Conservation (phyloP, 2,329 filamentous ascomycete species). For the Aspergillus amoenus region DNA sequence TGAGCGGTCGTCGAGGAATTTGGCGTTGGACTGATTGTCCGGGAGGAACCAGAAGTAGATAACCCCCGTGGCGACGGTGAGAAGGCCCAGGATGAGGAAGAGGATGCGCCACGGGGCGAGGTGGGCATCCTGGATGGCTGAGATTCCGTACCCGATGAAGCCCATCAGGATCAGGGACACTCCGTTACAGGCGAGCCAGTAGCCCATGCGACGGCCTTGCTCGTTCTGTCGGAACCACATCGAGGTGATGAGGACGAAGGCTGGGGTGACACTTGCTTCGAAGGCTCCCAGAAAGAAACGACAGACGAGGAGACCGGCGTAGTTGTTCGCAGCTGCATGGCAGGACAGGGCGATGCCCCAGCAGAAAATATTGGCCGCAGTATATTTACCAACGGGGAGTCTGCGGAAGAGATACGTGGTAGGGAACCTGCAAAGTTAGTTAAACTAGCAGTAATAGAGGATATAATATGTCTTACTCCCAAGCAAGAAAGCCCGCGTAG, state of each 20-base stretch:
- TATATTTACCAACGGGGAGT: slow-evolving; percentile 50
- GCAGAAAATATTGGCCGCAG: slow-evolving; percentile 35
- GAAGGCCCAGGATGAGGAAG: slow-evolving; percentile 16
- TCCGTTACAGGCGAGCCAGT: slow-evolving; percentile 18
- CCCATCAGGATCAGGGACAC: slow-evolving; percentile 13
- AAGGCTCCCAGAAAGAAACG: slow-evolving; percentile 21
- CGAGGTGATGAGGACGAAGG: slow-evolving; percentile 15
- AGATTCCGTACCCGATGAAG: slow-evolving; percentile 14
- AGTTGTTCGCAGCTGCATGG: slow-evolving; percentile 17
- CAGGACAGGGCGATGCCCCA: slow-evolving; percentile 23
- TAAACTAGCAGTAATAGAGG: too few relatives aligned
- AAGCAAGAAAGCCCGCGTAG: slow-evolving; percentile 41
- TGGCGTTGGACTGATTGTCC: slow-evolving; percentile 8
- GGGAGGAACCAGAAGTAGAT: slow-evolving; percentile 15
- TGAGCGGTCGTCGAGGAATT: slow-evolving; percentile 15
- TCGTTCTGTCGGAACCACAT: slow-evolving; percentile 16
- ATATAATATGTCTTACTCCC: slow-evolving; percentile 33
- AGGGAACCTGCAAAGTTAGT: slow-evolving; percentile 29
- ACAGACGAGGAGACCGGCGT: slow-evolving; percentile 17
- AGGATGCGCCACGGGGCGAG: slow-evolving; percentile 15
- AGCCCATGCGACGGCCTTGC: slow-evolving; percentile 15
- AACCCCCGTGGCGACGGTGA: slow-evolving; percentile 9
- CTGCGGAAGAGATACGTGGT: slow-evolving; percentile 50
- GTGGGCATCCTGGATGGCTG: not conserved
- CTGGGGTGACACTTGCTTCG: slow-evolving; percentile 16